Conservation (phyloP, 2,329 filamentous ascomycete genomes). For the Drechslerella coelobrocha region DNA sequence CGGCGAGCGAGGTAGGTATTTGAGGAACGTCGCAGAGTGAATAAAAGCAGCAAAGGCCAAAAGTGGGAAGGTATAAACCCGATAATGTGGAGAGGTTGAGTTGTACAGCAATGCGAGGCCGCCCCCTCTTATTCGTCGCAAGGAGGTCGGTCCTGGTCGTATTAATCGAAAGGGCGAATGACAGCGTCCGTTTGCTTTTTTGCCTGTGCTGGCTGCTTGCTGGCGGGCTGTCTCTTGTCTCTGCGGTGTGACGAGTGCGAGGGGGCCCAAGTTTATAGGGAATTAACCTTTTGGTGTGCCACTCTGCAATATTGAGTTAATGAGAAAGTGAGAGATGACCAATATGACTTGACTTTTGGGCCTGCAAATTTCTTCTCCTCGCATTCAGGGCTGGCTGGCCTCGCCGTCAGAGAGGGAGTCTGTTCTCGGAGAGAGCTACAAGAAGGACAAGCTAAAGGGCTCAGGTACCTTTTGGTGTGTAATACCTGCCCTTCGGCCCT, state of each 20-base stretch:
- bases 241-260: constrained; percentile 48
- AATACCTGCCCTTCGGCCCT: constrained; percentile 47
- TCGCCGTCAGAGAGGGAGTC: constrained; percentile 21
- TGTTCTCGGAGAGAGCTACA: constrained; percentile 50
- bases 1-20: constrained; percentile 34
- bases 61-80: constrained; percentile 45
- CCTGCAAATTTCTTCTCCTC: constrained; percentile 47
- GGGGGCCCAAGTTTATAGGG: constrained; percentile 35
- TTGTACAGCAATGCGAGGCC: constrained; percentile 51
- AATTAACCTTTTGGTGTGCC: constrained; percentile 50
- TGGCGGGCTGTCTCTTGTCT: constrained; percentile 26
- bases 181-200: constrained; percentile 41
- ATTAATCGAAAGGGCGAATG: constrained; percentile 46
- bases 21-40: constrained; percentile 50
- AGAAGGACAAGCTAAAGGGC: constrained; percentile 16
- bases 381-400: constrained; percentile 39
- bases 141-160: constrained; percentile 24
- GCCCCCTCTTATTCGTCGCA: constrained; percentile 50
- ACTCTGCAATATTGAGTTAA: constrained; percentile 23
- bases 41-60: constrained; percentile 28
- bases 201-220: constrained; percentile 26
- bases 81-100: constrained; percentile 35
- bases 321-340: constrained; percentile 29
- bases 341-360: constrained; percentile 34
- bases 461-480: constrained; percentile 35